Conservation (phyloP, 352 stramenopile species). For the Globisporangium viniferum region DNA sequence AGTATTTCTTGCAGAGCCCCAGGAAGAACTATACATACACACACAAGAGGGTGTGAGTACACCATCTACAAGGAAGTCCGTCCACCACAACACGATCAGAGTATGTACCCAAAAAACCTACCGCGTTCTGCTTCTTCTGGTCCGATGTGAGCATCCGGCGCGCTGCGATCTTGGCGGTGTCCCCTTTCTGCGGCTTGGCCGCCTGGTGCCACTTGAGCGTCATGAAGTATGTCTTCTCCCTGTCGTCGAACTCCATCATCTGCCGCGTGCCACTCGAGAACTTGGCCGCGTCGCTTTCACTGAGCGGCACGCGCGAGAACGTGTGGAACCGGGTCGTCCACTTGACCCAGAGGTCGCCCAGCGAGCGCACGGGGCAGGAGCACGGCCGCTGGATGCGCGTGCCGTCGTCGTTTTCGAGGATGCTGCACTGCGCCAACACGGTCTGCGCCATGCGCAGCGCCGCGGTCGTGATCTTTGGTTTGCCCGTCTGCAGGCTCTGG, state of each 20-base stretch:
- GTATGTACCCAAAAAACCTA: constrained; percentile 6
- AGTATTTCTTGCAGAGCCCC: constrained; percentile 67
- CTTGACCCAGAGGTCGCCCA: constrained; percentile 78
- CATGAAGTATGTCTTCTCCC: constrained; percentile 59
- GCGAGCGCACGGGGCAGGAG: constrained; percentile 63
- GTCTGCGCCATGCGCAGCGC: constrained; percentile 60
- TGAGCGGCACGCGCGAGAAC: constrained; percentile 62
- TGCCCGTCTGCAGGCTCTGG: constrained; percentile 29
- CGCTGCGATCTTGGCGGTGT: constrained; percentile 82
- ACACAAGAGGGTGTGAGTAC: neutral
- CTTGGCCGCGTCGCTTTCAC: constrained; percentile 48
- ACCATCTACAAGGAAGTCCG: neutral
- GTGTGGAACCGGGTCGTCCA: constrained; percentile 80
- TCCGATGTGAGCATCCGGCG: constrained; percentile 56
- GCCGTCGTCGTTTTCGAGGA: constrained; percentile 54
- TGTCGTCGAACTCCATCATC: constrained; percentile 78
- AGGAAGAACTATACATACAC: constrained; percentile 45
- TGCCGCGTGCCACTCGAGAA: constrained; percentile 76
- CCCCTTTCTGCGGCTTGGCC: constrained; percentile 77
- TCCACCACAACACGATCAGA: neutral
- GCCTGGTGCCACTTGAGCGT: constrained; percentile 84
- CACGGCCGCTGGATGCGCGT: constrained; percentile 69
- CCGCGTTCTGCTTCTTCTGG: constrained; percentile 75
- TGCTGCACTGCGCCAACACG: constrained; percentile 68
- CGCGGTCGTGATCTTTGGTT: constrained; percentile 48